Evolutionary conservation across 1,139 yeast species (phyloP).

Genomic region (Hyphopichia buzzinii): DNA sequence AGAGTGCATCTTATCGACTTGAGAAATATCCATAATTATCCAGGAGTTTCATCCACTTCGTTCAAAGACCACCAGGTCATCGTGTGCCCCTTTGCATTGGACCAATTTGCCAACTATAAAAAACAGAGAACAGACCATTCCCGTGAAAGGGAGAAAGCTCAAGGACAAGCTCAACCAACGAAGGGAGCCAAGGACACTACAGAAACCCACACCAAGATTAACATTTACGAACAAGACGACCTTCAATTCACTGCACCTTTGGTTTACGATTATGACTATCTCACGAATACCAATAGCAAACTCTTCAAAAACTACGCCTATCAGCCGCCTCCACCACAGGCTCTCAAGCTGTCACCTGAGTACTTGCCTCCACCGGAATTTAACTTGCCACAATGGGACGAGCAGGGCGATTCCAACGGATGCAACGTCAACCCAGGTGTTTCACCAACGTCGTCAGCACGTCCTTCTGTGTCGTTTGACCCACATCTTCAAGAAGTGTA

Average conservation of each 20-base stretch:
- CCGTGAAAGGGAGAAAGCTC: constrained; percentile 1
- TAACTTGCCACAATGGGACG: constrained; percentile 24
- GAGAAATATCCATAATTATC: constrained; percentile 55
- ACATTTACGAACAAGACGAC: constrained; percentile 13
- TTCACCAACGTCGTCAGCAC: constrained; percentile 14
- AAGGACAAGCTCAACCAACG: constrained; percentile 3
- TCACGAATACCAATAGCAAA: constrained; percentile 37
- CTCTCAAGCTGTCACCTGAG: constrained; percentile 2
- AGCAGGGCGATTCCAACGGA: constrained; percentile 1
- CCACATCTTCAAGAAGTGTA: constrained; percentile 1
- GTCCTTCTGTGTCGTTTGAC: constrained; percentile 12
- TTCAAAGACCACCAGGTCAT: constrained; percentile 65
- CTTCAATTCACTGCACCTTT: constrained; percentile 36
- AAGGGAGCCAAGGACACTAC: constrained; percentile 5
- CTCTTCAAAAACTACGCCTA: constrained; percentile 38
- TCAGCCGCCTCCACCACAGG: constrained; percentile 23
- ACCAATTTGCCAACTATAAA: constrained; percentile 36
- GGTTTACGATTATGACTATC: constrained; percentile 45
- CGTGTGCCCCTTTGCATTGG: constrained; percentile 47
- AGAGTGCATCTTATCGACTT: constrained; percentile 81
- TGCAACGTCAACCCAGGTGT: constrained; percentile 6
- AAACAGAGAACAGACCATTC: constrained; percentile 7
- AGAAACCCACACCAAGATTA: constrained; percentile 6
- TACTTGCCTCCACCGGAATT: constrained; percentile 19
- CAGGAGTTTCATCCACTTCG: neutral